Evolutionary conservation across 331 rosid genomes (phyloP), one percentile per base, ranked within the genome.

Genomic region (Telfairia occidentalis): DNA sequence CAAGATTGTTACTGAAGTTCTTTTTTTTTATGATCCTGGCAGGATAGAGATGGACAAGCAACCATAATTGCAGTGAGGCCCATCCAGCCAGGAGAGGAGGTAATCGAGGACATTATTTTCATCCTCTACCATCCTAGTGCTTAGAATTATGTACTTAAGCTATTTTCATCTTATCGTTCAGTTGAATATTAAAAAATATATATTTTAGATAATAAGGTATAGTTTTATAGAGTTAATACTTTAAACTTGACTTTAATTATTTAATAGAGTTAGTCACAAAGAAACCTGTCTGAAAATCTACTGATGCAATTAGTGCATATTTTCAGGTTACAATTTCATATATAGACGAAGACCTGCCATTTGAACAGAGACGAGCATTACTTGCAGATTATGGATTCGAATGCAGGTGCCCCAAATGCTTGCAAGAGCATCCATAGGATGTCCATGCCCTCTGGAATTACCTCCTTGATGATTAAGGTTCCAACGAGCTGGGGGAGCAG

Each of bases 31-130:
- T 73, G 10, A 59, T 55, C 71, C 50, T 77, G 82, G 77, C 93
- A 95, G 97, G 98, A 95, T 78, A 82, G 82, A 82, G 98, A 92
- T 79, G 98, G 96, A 79, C 96, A 90, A 82, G 97, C 96, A 65
- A 91, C 92, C 13, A 83, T 92, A 83, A 72, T 95, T 81, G 90
- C 96, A 60, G 46, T 79, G 55, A 84, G 85, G 72, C 78, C 87
- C 59, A 91, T 94, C 74, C 11, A 54, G 76, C 86, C 82, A 80
- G 97, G 96, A 71, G 96, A 91, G 59, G 96, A 95, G 97, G 98
- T 91, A 79, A 58, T 79, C 67, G 15, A 35, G 13, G 23, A 21
- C 74, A 21, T 28, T 48, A 6, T 16, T 46, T 7, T 28, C 28
- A 6, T 4, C 13, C n/a, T 58, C 18, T n/a, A n/a, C n/a, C 38